Conservation (phyloP, 768 basidiomycete species). For the Candolleomyces aberdarensis region DNA sequence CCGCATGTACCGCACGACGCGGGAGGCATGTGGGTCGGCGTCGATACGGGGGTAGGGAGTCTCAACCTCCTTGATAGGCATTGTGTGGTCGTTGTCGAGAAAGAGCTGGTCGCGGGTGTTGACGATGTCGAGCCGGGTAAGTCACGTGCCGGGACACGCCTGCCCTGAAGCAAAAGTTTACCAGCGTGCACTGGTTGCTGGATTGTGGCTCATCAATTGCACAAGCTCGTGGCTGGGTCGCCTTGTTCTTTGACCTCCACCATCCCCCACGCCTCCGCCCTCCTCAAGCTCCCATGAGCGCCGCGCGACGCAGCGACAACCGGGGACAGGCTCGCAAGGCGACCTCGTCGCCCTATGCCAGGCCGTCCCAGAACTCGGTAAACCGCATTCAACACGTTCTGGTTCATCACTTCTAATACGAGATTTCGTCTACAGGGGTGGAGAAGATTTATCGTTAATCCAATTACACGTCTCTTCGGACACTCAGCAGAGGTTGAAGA, state of each 20-base stretch:
- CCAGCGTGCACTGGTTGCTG: not conserved
- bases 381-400: not conserved
- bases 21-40: conserved; percentile 82
- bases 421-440: conserved; percentile 1
- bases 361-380: conserved; percentile 28
- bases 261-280: conserved; percentile 1
- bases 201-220: conserved; percentile 5
- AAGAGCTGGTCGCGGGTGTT: conserved; percentile 24
- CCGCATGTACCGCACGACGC: conserved; percentile 89
- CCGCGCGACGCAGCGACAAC: conserved; percentile 38
- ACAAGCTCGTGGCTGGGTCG: conserved; percentile 14
- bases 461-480: conserved; percentile 8
- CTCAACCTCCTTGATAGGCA: conserved; percentile 48
- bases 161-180: conserved; percentile 27
- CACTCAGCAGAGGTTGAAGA: not conserved
- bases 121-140: conserved; percentile 14
- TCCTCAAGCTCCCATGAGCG: conserved; percentile 46
- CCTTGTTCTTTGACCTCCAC: conserved; percentile 15
- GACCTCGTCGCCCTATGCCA: conserved; percentile 51
- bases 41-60: conserved; percentile 91
- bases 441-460: conserved; percentile 5
- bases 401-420: not conserved
- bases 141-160: conserved; percentile 23
- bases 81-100: conserved; percentile 21
- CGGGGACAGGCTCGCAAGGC: conserved; percentile 32